A percentile compares a stretch with the other conserved stretches of the same genome.
Evolutionary conservation across 305 asterid species (phyloP).

Genomic region (Rubia occidens): DNA sequence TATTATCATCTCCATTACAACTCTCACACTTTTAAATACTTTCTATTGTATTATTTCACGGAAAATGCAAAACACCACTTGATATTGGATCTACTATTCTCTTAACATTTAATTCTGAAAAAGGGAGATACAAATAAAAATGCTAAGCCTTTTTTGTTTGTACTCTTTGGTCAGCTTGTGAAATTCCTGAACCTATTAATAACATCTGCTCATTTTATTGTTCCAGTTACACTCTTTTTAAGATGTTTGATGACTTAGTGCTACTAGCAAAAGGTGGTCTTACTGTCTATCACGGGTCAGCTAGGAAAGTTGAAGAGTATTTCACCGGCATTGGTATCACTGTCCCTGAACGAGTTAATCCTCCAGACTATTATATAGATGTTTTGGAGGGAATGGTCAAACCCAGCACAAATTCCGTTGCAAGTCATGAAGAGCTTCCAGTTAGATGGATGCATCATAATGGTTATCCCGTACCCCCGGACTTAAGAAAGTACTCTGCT

Average conservation of each 20-base stretch:
- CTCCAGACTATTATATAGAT: constrained; percentile 88
- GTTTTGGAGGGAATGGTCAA: constrained; percentile 86
- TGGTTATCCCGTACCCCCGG: constrained; percentile 74
- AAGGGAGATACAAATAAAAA: no score
- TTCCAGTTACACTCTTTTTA: constrained; percentile 74
- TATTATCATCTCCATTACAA: not conserved
- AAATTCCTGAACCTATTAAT: not conserved
- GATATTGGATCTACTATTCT: not conserved
- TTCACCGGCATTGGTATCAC: constrained; percentile 62
- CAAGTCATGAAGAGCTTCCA: constrained; percentile 66
- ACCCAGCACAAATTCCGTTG: constrained; percentile 48
- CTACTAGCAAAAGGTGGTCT: constrained; percentile 94
- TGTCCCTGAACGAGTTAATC: constrained; percentile 87
- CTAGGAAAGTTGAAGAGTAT: constrained; percentile 70
- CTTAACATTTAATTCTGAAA: no score
- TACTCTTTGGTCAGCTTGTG: not conserved
- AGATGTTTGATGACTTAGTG: constrained; percentile 76
- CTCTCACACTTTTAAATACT: not conserved
- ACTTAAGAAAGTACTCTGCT: constrained; percentile 45
- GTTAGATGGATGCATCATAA: constrained; percentile 86
- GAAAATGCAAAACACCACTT: constrained; percentile 3
- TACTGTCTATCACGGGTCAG: constrained; percentile 81
- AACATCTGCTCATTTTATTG: constrained; percentile 16
- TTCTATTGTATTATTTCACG: not conserved
- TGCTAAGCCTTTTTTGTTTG: not conserved